These are phyloP conservation scores for Russula foetens DNA, from an alignment of 768 basidiomycete genomes.

Conservation along the genomic window DNA sequence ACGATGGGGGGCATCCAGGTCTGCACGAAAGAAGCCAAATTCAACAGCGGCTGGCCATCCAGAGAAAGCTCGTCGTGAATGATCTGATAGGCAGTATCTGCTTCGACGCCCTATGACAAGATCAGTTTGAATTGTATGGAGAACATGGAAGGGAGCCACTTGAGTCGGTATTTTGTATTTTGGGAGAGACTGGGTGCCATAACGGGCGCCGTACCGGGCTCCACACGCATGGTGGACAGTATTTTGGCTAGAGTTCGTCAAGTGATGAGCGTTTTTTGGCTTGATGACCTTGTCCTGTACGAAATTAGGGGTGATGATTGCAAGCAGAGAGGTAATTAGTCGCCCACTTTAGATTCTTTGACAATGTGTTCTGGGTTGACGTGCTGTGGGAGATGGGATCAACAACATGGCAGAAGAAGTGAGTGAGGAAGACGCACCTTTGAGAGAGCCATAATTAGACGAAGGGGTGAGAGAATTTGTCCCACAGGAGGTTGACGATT, in stretches of 20 bases:
- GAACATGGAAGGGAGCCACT: neutral
- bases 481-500: neutral
- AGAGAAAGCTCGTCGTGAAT: conserved; percentile 57
- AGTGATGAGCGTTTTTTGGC: conserved; percentile 26
- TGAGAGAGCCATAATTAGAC: conserved; percentile 17
- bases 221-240: conserved; percentile 30
- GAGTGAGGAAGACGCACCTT: conserved; percentile 4
- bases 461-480: no score
- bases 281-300: conserved; percentile 36
- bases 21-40: conserved; percentile 60
- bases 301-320: neutral
- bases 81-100: conserved; percentile 46
- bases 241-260: conserved; percentile 31
- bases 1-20: conserved; percentile 53
- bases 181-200: conserved; percentile 59
- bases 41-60: conserved; percentile 48
- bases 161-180: conserved; percentile 55
- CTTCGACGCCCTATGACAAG: conserved; percentile 39
- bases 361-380: conserved; percentile 17
- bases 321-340: neutral
- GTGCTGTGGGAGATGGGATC: conserved; percentile 1
- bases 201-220: conserved; percentile 46
- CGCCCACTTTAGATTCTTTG: conserved; percentile 4
- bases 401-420: neutral
- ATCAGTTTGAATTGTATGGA: neutral